Conservation (phyloP, 495 filamentous ascomycete species). For the Elaphomyces granulatus region DNA sequence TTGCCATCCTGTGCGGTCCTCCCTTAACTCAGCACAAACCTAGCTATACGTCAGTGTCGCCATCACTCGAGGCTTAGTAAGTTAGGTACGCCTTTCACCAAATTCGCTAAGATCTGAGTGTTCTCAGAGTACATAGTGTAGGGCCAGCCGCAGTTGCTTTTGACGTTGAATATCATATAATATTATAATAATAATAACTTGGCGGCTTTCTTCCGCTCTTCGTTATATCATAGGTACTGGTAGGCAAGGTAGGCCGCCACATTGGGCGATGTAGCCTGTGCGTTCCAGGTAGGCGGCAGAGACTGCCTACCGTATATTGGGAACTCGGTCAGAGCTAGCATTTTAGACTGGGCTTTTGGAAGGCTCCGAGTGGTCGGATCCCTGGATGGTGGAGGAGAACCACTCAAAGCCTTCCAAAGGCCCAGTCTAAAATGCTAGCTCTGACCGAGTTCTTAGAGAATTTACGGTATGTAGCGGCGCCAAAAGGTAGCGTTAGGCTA, state of each 20-base stretch:
- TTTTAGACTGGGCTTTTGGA: too few relatives aligned
- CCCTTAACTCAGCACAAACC: constrained; percentile 5
- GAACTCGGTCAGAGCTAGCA: too few relatives aligned
- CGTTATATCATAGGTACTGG: background rate
- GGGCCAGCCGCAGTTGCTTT: constrained; percentile 1
- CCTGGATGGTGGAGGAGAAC: too few relatives aligned
- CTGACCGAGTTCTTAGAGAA: too few relatives aligned
- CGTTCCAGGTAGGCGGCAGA: constrained; percentile 1
- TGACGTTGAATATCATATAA: constrained; percentile 1
- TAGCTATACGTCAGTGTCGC: background rate
- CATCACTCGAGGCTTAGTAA: background rate
- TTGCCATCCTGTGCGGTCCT: constrained; percentile 4
- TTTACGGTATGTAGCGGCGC: too few relatives aligned
- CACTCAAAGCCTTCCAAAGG: too few relatives aligned
- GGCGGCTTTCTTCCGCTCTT: background rate
- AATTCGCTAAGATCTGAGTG: constrained; percentile 2
- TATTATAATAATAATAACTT: constrained; percentile 4
- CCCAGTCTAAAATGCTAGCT: too few relatives aligned
- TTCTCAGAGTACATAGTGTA: constrained; percentile 1
- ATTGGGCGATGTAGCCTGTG: constrained; percentile 3
- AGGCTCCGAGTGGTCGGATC: too few relatives aligned
- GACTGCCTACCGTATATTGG: too few relatives aligned
- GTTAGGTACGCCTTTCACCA: constrained; percentile 2
- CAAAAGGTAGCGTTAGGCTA: too few relatives aligned
- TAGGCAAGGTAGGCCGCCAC: constrained; percentile 1